Percentiles rank a stretch among this genome's conserved stretches.
These are phyloP conservation scores for Trypanosoma scelopori DNA, from an alignment of 208 protist genomes.

Conservation along the genomic window DNA sequence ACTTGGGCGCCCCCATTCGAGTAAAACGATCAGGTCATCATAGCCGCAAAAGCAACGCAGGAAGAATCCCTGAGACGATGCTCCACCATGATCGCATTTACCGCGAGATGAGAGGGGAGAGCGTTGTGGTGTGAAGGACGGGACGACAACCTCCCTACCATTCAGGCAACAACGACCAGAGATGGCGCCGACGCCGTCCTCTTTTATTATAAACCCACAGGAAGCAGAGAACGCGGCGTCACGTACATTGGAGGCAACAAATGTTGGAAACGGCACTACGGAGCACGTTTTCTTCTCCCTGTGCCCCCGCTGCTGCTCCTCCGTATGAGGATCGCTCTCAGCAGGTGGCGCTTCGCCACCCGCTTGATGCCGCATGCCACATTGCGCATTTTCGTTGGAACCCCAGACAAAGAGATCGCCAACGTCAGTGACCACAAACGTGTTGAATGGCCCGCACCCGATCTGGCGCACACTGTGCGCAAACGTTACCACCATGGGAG, in stretches of 20 bases:
- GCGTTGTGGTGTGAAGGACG: conserved; percentile 29
- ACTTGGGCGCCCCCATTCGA: conserved; percentile 50
- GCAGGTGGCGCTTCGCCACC: background rate
- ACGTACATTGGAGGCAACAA: conserved; percentile 45
- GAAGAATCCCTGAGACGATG: conserved; percentile 22
- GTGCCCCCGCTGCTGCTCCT: background rate
- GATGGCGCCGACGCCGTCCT: conserved; percentile 49
- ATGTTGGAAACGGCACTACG: conserved; percentile 32
- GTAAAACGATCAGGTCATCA: conserved; percentile 47
- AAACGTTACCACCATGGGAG: conserved; percentile 51
- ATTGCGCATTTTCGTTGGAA: conserved; percentile 51
- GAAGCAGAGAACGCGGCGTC: conserved; percentile 55
- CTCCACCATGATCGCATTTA: background rate
- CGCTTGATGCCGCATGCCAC: conserved; percentile 30
- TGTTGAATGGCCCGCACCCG: conserved; percentile 64
- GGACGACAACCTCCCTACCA: conserved; percentile 29
- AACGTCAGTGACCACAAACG: conserved; percentile 61
- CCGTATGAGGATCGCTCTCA: background rate
- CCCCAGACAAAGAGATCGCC: conserved; percentile 81
- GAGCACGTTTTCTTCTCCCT: background rate
- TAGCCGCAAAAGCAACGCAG: conserved; percentile 54
- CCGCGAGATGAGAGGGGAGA: background rate
- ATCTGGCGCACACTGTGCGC: conserved; percentile 49
- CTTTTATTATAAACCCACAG: conserved; percentile 45
- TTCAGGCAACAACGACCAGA: conserved; percentile 35